Conservation (phyloP, 257 asterid species). For the Scutellaria galericulata region DNA sequence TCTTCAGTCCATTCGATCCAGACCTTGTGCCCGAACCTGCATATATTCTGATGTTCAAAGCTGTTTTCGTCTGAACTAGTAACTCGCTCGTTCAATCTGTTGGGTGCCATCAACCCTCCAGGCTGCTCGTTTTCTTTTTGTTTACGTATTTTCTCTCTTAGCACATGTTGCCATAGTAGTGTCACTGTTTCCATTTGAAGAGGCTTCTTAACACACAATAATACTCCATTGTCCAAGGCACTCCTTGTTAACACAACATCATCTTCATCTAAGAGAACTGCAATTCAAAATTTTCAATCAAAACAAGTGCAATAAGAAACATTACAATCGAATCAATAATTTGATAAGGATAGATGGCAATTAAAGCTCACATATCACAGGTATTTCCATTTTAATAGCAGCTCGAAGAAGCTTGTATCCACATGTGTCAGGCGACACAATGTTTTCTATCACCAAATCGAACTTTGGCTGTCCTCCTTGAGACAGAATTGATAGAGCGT, state of each 20-base stretch:
- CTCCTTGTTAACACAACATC: slow-evolving; percentile 19
- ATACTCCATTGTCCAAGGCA: slow-evolving; percentile 39
- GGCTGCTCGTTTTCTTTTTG: neutral
- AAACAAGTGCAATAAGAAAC: neutral
- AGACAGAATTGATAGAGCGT: slow-evolving; percentile 36
- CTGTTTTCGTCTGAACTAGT: neutral
- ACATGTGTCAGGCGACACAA: slow-evolving; percentile 46
- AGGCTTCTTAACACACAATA: slow-evolving; percentile 42
- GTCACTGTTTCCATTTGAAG: slow-evolving; percentile 20
- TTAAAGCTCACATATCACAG: slow-evolving; percentile 39
- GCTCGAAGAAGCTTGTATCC: slow-evolving; percentile 38
- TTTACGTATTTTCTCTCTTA: slow-evolving; percentile 1
- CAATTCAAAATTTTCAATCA: neutral
- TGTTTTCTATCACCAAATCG: slow-evolving; percentile 39
- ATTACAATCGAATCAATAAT: neutral
- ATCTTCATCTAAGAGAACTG: slow-evolving; percentile 41
- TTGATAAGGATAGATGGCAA: neutral
- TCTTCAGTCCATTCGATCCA: slow-evolving; percentile 48
- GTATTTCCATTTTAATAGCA: slow-evolving; percentile 32
- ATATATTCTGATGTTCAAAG: neutral
- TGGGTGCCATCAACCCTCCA: too few relatives aligned
- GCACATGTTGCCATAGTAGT: slow-evolving; percentile 44
- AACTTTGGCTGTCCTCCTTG: slow-evolving; percentile 28
- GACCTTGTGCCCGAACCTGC: slow-evolving; percentile 2
- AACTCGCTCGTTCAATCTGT: neutral